A percentile compares a stretch with the other conserved stretches of the same genome.
phyloP scores from a whole-genome alignment of 1,284 basidiomycete genomes.

The Ceratobasidium papillatum region DNA sequence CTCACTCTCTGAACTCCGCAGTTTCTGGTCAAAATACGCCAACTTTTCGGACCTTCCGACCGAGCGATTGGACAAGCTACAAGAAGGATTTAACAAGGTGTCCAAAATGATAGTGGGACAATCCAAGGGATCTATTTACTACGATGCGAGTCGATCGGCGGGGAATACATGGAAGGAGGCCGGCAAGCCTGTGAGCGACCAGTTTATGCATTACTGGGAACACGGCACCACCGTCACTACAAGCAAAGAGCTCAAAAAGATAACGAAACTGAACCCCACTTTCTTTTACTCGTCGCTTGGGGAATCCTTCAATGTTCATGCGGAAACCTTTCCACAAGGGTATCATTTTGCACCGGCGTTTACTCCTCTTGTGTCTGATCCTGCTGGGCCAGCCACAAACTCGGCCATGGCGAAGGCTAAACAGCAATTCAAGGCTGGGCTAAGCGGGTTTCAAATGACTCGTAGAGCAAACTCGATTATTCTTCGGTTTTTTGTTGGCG shows the following conservation, averaged over 20 bases:
- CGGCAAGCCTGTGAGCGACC: constrained; percentile 43
- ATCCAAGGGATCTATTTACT: background rate
- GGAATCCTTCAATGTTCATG: constrained; percentile 57
- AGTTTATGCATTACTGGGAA: constrained; percentile 56
- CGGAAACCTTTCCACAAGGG: constrained; percentile 51
- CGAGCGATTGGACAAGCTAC: constrained; percentile 26
- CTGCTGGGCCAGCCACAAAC: constrained; percentile 39
- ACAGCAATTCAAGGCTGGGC: constrained; percentile 55
- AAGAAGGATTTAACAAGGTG: background rate
- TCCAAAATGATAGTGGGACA: background rate
- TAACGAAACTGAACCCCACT: constrained; percentile 59
- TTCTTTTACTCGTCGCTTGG: constrained; percentile 58
- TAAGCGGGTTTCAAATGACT: constrained; percentile 49
- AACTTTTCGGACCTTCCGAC: constrained; percentile 45
- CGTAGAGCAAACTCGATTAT: constrained; percentile 13
- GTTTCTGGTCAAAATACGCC: constrained; percentile 57
- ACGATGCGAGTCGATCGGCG: constrained; percentile 52
- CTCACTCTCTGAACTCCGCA: constrained; percentile 57
- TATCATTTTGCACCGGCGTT: constrained; percentile 31
- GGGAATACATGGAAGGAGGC: constrained; percentile 53
- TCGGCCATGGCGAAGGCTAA: constrained; percentile 49
- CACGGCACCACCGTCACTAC: constrained; percentile 56
- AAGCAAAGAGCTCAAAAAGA: constrained; percentile 46
- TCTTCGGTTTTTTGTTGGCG: constrained; percentile 29
- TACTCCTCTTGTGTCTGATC: constrained; percentile 12